These are phyloP conservation scores for Sclerotinia borealis DNA, from an alignment of 2,329 filamentous ascomycete genomes.

Conservation along the genomic window DNA sequence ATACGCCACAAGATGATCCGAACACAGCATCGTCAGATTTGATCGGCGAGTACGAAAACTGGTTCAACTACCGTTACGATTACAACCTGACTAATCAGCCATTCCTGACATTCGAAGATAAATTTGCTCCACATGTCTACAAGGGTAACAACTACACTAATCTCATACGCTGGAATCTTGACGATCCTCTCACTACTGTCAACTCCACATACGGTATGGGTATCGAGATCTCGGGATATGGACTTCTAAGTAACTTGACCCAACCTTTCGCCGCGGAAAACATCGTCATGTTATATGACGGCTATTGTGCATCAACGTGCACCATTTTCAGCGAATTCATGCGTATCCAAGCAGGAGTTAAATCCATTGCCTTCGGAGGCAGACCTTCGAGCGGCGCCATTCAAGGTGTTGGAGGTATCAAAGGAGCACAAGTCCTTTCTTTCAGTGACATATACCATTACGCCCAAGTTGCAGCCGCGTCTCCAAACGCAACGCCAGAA, in stretches of 20 bases:
- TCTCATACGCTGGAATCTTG: constrained; percentile 26
- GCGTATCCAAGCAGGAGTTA: constrained; percentile 45
- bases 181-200: constrained; percentile 24
- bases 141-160: constrained; percentile 24
- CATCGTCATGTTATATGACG: constrained; percentile 41
- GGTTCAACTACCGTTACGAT: constrained; percentile 28
- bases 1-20: constrained; percentile 17
- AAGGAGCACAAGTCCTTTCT: constrained; percentile 42
- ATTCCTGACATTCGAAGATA: constrained; percentile 24
- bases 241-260: constrained; percentile 26
- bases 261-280: constrained; percentile 37
- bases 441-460: constrained; percentile 20
- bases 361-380: constrained; percentile 54
- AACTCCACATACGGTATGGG: constrained; percentile 25
- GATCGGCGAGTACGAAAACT: constrained; percentile 22
- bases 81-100: constrained; percentile 24
- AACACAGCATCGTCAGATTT: constrained; percentile 19
- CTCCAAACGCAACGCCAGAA: constrained; percentile 14
- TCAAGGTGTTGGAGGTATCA: constrained; percentile 60
- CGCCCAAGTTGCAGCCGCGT: constrained; percentile 15
- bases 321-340: constrained; percentile 52
- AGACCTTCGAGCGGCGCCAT: constrained; percentile 48
- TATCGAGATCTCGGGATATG: constrained; percentile 33
- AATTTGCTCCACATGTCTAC: constrained; percentile 24
- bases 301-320: constrained; percentile 55